Percentiles rank a stretch among this genome's conserved stretches.
phyloP scores from a whole-genome alignment of 176 grass and related monocot genomes.

The Juncus effusus region DNA sequence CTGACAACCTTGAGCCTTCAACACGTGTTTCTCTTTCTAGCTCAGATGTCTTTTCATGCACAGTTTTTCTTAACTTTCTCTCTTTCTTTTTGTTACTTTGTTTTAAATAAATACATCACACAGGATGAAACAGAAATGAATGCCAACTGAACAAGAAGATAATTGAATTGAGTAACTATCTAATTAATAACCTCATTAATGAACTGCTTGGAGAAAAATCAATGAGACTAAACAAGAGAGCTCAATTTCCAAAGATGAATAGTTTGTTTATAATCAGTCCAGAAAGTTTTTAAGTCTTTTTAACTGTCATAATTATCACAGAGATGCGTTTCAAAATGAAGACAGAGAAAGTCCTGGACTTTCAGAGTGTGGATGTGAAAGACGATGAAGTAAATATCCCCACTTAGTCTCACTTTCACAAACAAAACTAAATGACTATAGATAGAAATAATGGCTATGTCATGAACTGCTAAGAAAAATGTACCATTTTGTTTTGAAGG shows the following conservation, averaged over 20 bases:
- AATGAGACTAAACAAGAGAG: slow-evolving; percentile 15
- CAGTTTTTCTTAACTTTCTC: too few relatives aligned
- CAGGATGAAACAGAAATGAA: not conserved
- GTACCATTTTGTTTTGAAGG: too few relatives aligned
- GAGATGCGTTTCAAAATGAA: too few relatives aligned
- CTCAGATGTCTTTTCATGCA: slow-evolving; percentile 28
- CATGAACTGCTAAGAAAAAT: too few relatives aligned
- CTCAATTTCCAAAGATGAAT: slow-evolving; percentile 23
- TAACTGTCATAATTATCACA: not conserved
- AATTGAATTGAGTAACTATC: slow-evolving; percentile 1
- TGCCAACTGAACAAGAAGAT: not conserved
- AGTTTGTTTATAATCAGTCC: not conserved
- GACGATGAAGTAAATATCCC: not conserved
- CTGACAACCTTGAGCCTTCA: slow-evolving; percentile 4
- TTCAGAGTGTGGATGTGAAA: not conserved
- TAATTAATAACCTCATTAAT: slow-evolving; percentile 23
- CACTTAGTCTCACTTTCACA: not conserved
- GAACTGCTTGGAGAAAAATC: slow-evolving; percentile 17
- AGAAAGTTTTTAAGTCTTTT: not conserved
- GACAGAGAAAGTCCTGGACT: not conserved
- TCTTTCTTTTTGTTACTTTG: too few relatives aligned
- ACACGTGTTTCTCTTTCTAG: slow-evolving; percentile 31
- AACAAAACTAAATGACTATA: not conserved
- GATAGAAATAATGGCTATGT: too few relatives aligned
- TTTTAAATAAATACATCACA: too few relatives aligned